phyloP scores from a whole-genome alignment of 768 basidiomycete species.

The Rhodotorula babjevae region DNA sequence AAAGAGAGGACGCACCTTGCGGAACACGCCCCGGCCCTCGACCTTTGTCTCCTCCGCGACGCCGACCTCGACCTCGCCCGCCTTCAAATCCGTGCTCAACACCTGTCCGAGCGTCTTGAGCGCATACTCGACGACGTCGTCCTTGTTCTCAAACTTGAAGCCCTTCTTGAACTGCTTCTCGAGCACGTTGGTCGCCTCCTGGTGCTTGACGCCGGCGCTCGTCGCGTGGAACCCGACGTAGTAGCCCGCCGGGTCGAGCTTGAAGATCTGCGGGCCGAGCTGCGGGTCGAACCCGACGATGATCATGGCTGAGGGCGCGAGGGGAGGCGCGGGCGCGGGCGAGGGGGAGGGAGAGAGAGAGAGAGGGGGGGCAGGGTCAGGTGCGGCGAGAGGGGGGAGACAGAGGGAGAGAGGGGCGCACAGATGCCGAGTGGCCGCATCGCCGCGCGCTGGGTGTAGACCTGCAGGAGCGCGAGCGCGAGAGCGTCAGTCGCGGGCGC shows the following conservation, averaged over 20 bases:
- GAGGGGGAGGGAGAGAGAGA: background rate
- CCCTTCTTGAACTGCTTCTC: conserved; percentile 99
- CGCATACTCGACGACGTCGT: conserved; percentile 70
- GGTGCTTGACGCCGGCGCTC: conserved; percentile 91
- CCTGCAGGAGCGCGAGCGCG: conserved; percentile 43
- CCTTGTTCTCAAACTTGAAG: conserved; percentile 67
- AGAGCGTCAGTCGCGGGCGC: no score
- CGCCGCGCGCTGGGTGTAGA: conserved; percentile 93
- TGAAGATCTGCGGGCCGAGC: conserved; percentile 92
- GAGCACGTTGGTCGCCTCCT: conserved; percentile 95
- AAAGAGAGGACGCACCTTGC: conserved; percentile 38
- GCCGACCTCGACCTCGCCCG: conserved; percentile 91
- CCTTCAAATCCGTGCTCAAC: conserved; percentile 92
- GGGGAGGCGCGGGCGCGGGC: conserved; percentile 3
- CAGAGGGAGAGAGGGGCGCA: conserved; percentile 50
- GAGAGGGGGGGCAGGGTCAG: conserved; percentile 16
- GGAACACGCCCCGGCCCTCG: conserved; percentile 59
- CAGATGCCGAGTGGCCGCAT: conserved; percentile 96
- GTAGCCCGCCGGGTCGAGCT: conserved; percentile 96
- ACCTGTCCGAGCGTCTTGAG: conserved; percentile 51
- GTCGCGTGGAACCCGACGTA: conserved; percentile 98
- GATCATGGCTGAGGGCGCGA: conserved; percentile 69
- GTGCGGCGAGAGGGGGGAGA: background rate
- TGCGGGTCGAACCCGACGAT: conserved; percentile 88
- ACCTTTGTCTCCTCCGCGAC: conserved; percentile 64